These are phyloP conservation scores for Ogataea minuta DNA, from an alignment of 805 yeast genomes.

Conservation along the genomic window DNA sequence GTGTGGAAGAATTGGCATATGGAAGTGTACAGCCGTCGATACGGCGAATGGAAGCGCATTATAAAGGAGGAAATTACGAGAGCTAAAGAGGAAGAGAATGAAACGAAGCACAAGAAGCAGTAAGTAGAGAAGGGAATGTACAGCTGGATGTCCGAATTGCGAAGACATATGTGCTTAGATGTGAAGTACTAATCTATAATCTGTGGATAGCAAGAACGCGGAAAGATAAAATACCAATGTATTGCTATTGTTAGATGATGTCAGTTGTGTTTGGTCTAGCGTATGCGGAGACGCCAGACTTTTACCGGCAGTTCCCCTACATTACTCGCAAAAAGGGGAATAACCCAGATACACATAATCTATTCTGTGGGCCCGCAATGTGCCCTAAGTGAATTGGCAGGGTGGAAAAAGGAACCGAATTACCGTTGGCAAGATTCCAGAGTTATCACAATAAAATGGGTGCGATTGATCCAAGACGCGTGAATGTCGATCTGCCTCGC, in stretches of 20 bases:
- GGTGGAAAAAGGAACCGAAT: not conserved
- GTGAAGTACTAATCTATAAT: no score
- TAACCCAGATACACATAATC: not conserved
- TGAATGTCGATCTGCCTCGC: no score
- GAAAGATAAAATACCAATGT: no score
- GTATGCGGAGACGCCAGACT: not conserved
- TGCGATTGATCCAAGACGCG: no score
- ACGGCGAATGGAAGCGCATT: constrained; percentile 76
- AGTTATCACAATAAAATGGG: no score
- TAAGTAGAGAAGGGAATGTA: not conserved
- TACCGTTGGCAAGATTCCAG: not conserved
- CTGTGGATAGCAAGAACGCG: no score
- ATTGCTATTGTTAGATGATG: no score
- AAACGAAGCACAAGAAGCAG: constrained; percentile 3
- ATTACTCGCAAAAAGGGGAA: constrained; percentile 2
- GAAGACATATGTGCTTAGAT: not conserved
- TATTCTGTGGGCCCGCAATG: constrained; percentile 2
- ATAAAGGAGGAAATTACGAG: constrained; percentile 34
- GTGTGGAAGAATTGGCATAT: constrained; percentile 96
- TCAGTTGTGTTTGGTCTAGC: not conserved
- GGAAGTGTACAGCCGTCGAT: constrained; percentile 72
- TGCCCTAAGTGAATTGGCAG: constrained; percentile 4
- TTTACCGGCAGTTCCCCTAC: constrained; percentile 1
- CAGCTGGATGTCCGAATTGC: not conserved
- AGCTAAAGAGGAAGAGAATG: constrained; percentile 1